Evolutionary conservation across 352 stramenopile genomes (phyloP), one percentile per base, ranked within the genome.

Genomic region (Globisporangium spiculum): DNA sequence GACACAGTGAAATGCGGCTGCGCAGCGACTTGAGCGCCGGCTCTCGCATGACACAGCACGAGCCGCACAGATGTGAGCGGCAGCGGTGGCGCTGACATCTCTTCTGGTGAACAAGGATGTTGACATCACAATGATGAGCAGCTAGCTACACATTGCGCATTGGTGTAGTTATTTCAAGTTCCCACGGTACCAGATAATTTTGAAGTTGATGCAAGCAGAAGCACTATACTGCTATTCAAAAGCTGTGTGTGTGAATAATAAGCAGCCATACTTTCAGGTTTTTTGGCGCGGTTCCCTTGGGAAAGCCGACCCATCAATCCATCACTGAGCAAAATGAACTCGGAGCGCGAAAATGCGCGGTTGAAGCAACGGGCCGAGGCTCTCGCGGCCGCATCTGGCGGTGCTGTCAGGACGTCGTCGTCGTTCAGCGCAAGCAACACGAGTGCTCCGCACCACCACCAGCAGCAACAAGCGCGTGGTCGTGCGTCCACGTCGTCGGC

Each of bases 331-430:
- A 61, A 38, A 27, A 62, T 62, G 56, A 62, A 12, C 56, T 62
- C 56, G 30, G 56, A 62, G 56, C 56, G 56, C 32, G 56, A 62
- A 62, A 48, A n/a, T 62, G 56, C 56, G 56, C 56, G 56, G 30
- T 32, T 62, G 56, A 62, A 62, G 56, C 55, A 60, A 20, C 56
- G 56, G 20, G 3, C n/a, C 18, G 56, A 62, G 32, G 56, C 56
- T n/a, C 56, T 62, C 30, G 32, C 3, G 9, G 53, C 26, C 16
- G 32, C 32, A 22, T 46, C 18, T 9, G 32, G 56, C 4, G 55
- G 30, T 1, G 56, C 55, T 27, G 20, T 32, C 12, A 36, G 56
- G 6, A 24, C 9, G 4, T 20, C 56, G 10, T 50, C 56, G 4
- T 30, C 56, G 8, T n/a, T 48, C 30, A n/a, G 7, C 9, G 34